Base-by-base conservation (phyloP, 1,139 yeast species). In the Taiozyma sp. region DNA sequence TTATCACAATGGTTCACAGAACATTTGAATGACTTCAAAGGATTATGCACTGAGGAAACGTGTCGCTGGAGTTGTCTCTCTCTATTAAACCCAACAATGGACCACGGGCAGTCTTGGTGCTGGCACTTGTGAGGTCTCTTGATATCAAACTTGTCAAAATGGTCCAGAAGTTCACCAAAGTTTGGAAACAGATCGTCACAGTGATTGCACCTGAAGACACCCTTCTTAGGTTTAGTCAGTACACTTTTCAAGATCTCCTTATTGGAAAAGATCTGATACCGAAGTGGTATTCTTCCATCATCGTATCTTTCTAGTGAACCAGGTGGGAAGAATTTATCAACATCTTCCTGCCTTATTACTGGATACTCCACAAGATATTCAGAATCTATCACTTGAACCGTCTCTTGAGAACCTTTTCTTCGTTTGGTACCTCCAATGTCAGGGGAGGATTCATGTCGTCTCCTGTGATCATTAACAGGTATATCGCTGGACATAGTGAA, bases 1-100 rank as follows among this genome's bases (percentile, higher is more conserved):
- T 83, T 87, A 1, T 65, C 61, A 65, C 99, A 93, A 8, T 76
- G 81, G 23, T 75, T 80, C 55, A 73, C 73, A 19, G 76, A 71
- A 65, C 97, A 91, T 52, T 67, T 65, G 61, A 79, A 80, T 7
- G 84, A 76, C 55, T 81, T 80, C 13, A 48, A 45, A 8, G 53
- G 50, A 13, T 48, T 43, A 46, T 62, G 65, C 5, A 64, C 63
- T 1, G 64, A 54, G 8, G 53, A 52, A 12, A 59, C 48, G 46
- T 65, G 68, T 10, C 67, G 53, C 19, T 61, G 57, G 29, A 64
- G 51, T 53, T 65, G 68, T 46, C 67, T 52, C 14, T 52, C 68
- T 53, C 78, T 75, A 47, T 73, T 70, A 55, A 77, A 76, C 1
- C 85, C 85, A 48, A 80, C 73, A 4, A 75, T 62, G 43, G 70